Base-by-base conservation (phyloP, 2,329 filamentous ascomycete species). In the Pseudogymnoascus pannorum region DNA sequence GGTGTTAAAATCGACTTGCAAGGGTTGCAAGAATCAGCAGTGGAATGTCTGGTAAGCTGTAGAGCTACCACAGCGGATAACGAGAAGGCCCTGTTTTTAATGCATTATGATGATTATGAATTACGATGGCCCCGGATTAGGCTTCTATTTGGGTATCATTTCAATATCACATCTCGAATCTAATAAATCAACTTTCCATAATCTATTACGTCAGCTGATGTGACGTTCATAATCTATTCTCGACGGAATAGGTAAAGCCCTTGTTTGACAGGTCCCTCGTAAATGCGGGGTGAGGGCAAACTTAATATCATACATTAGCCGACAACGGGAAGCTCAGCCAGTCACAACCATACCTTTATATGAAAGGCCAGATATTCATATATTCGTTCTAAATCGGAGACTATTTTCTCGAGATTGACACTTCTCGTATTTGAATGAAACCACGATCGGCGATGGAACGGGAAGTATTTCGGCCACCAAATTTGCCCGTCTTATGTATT, bases 241-340 rank as follows among this genome's bases (percentile, higher is more conserved):
- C 22, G 22, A 51, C 7, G 22, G 22, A 29, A 51, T 51, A 51
- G 24, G 22, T 22, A 44, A 29, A 11, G 22, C 12, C 22, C 22
- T 51, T 14, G 42, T 51, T 51, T 51, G 42, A 51, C 42, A 51
- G 22, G 44, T 29, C 24, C 2, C 44, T 14, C 24, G 1, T 16
- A 51, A 51, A 29, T 51, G 44, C 44, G 24, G 24, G 22, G 44
- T n/a, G 8, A 24, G 8, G 24, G 14, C 6, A 51, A 51, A 51
- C 44, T 29, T 51, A 51, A 51, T 51, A 51, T 51, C 24, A 3
- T 18, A 54, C 44, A 54, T 54, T 31, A 54, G 44, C 44, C 44
- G 44, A 54, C 29, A 54, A 20, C n/a, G 8, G 9, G 24, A 54
- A 54, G 8, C 9, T 18, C 44, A 18, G 4, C 44, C 44, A 51